Evolutionary conservation across 176 grass and related monocot genomes (phyloP), one percentile per base, ranked within the genome.

Genomic region (Tuctoria greenei): DNA sequence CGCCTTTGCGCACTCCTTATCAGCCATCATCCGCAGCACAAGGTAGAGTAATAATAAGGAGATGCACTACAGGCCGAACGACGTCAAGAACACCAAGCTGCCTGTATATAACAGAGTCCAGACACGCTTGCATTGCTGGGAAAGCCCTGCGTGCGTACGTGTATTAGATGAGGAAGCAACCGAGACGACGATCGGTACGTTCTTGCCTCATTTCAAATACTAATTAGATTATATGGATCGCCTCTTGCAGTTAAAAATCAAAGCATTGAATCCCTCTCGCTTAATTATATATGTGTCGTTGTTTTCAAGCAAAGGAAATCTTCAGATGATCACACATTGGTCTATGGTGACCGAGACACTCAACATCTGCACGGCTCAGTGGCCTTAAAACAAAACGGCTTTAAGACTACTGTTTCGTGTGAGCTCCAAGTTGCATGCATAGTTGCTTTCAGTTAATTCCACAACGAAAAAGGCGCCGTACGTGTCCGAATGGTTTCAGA

Each of bases 241-340:
- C 40, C 15, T 15, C 13, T 82, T 75, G 71, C 21, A 25, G 24
- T 78, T 57, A 38, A 59, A 46, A 44, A 45, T 24, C 20, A 25
- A 9, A 4, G 7, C 15, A 10, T 2, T 2, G 14, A 52, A 52
- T 36, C 16, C 58, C 12, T 61, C 72, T 28, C 7, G 12, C 15
- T 4, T 1, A 18, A 28, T 9, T 73, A 42, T 62, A 31, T 70
- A n/a, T n/a, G n/a, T n/a, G 38, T 15, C 15, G 24, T 38, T 38
- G 57, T 38, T 49, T n/a, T n/a, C 67, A 72, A 25, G 3, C 38
- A 21, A 79, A 9, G 13, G 27, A 79, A 85, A 79, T 39, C 8
- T 58, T 79, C 67, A 59, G 52, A 46, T 38, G 9, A 16, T 1
- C 41, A 5, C 47, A 10, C 28, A 40, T 4, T 25, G 10, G 61